These are phyloP conservation scores for Scutellaria baicalensis DNA, from an alignment of 257 asterid species.

Conservation along the genomic window DNA sequence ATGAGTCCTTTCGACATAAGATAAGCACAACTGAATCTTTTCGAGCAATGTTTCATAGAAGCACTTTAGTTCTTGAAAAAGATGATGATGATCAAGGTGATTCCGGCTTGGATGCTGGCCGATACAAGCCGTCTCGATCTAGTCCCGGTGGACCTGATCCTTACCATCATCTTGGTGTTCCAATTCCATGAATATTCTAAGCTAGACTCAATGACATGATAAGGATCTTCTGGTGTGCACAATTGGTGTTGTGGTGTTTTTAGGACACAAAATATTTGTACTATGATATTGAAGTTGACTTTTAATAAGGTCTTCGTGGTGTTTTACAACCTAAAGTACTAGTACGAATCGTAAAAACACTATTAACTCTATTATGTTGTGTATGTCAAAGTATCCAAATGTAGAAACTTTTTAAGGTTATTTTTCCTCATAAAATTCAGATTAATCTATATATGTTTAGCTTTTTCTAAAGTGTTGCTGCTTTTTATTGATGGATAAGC, in stretches of 20 bases:
- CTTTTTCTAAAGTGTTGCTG: background rate
- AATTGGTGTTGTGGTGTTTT: too few relatives aligned
- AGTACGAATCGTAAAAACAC: too few relatives aligned
- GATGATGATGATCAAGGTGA: conserved; percentile 8
- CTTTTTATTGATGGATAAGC: background rate
- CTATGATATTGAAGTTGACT: too few relatives aligned
- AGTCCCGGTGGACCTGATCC: conserved; percentile 61
- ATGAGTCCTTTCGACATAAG: background rate
- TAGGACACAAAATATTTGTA: too few relatives aligned
- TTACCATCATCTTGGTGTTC: conserved; percentile 28
- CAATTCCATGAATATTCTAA: background rate
- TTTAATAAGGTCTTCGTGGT: too few relatives aligned
- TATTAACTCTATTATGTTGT: too few relatives aligned
- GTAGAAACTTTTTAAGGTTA: background rate
- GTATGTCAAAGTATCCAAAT: too few relatives aligned
- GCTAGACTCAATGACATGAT: too few relatives aligned
- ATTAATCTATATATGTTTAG: background rate
- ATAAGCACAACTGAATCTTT: conserved; percentile 9
- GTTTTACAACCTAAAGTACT: too few relatives aligned
- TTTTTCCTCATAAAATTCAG: background rate
- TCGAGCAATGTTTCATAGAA: conserved; percentile 21
- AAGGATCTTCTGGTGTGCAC: too few relatives aligned
- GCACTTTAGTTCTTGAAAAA: background rate
- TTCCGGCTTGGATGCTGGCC: background rate
- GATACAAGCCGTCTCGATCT: conserved; percentile 16